Evolutionary conservation across 306 rosid genomes (phyloP).

Genomic region (Cyamopsis tetragonoloba): DNA sequence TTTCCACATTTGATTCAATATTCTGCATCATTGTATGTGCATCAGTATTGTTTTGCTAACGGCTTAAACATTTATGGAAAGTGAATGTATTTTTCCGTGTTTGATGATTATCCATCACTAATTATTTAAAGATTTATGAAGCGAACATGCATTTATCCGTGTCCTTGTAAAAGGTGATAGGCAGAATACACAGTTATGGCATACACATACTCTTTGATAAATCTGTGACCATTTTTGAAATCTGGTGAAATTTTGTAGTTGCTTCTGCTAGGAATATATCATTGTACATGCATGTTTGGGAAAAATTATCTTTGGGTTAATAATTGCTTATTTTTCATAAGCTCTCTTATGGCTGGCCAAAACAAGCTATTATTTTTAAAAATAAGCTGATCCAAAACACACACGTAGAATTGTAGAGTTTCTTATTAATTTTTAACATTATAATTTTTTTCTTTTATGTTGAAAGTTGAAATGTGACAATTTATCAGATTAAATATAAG

Average conservation of each 20-base stretch:
- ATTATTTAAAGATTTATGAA: not conserved
- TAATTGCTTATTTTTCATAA: no score
- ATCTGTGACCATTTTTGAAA: not conserved
- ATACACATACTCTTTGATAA: not conserved
- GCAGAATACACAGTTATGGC: not conserved
- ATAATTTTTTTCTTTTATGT: not conserved
- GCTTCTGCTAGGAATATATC: not conserved
- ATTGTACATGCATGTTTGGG: no score
- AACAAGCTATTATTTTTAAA: no score
- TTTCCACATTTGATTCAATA: not conserved
- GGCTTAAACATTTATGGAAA: not conserved
- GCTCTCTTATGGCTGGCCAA: no score
- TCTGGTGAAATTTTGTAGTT: not conserved
- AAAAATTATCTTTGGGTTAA: no score
- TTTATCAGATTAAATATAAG: not conserved
- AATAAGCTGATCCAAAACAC: no score
- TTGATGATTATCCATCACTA: not conserved
- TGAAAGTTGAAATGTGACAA: not conserved
- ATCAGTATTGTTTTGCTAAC: not conserved
- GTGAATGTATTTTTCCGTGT: not conserved
- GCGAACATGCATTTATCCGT: not conserved
- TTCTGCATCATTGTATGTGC: not conserved
- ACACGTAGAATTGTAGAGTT: not conserved
- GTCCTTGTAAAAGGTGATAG: not conserved
- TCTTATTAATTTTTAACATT: not conserved